A percentile compares a stretch with the other conserved stretches of the same genome.
Conservation (phyloP, 495 filamentous ascomycete species). For the Penicillium antarcticum region DNA sequence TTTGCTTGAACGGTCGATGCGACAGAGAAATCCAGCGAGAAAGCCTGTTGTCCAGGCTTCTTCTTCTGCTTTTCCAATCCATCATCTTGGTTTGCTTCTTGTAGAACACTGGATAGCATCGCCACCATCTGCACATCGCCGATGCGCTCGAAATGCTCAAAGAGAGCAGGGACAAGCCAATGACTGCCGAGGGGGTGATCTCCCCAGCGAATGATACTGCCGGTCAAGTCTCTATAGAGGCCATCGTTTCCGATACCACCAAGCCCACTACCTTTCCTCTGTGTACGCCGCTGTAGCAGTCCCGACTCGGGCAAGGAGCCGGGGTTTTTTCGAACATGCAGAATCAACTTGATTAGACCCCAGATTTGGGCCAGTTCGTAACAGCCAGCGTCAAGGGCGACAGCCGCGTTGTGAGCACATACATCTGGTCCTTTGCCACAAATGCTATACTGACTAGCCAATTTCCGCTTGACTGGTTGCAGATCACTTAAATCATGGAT, state of each 20-base stretch:
- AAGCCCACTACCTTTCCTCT: conserved; percentile 26
- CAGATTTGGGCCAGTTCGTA: conserved; percentile 78
- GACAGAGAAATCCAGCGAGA: conserved; percentile 30
- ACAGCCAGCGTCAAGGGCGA: conserved; percentile 71
- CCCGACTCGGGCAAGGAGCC: conserved; percentile 44
- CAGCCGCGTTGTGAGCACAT: conserved; percentile 75
- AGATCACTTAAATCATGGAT: conserved; percentile 66
- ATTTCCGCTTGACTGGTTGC: conserved; percentile 69
- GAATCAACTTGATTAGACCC: conserved; percentile 72
- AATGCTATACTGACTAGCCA: conserved; percentile 79
- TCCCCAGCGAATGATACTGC: conserved; percentile 78
- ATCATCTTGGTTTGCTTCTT: conserved; percentile 50
- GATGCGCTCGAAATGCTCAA: conserved; percentile 73
- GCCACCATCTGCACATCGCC: conserved; percentile 92
- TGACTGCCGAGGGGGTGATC: conserved; percentile 71
- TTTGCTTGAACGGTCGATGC: conserved; percentile 26
- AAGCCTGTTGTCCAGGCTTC: conserved; percentile 20
- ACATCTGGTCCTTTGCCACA: conserved; percentile 76
- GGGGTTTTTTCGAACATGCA: conserved; percentile 67
- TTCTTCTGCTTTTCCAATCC: conserved; percentile 12
- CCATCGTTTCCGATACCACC: conserved; percentile 3
- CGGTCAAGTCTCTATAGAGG: conserved; percentile 22
- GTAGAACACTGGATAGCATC: conserved; percentile 88
- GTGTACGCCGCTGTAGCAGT: conserved; percentile 28
- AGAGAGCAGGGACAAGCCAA: conserved; percentile 63